These are phyloP conservation scores for Ceratorhiza oryzae-sativae DNA, from an alignment of 1,284 basidiomycete genomes.

Conservation along the genomic window DNA sequence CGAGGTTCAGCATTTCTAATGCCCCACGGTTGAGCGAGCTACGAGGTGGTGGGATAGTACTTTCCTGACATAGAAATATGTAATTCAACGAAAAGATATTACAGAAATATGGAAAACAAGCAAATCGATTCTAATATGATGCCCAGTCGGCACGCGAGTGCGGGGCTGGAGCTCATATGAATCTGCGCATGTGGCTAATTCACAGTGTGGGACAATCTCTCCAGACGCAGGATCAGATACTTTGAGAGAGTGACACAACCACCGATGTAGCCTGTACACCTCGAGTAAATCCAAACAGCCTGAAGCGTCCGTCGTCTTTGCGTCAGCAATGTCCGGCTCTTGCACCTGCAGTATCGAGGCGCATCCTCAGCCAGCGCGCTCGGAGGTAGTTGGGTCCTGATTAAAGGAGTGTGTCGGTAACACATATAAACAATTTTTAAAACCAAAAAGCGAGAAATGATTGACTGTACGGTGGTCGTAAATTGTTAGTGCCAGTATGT, in stretches of 20 bases:
- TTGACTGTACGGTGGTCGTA: too few relatives aligned
- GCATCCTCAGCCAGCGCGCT: too few relatives aligned
- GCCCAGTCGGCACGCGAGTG: neutral
- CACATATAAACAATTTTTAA: too few relatives aligned
- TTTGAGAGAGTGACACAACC: too few relatives aligned
- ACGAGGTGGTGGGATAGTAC: neutral
- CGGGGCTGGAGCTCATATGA: too few relatives aligned
- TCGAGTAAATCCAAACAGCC: neutral
- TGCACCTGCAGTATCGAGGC: neutral
- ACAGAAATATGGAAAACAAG: neutral
- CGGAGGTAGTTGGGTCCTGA: too few relatives aligned
- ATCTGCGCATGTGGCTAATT: too few relatives aligned
- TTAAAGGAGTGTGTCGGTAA: too few relatives aligned
- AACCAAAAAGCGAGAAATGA: too few relatives aligned
- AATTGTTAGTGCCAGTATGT: too few relatives aligned
- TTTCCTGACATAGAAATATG: neutral
- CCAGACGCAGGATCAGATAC: too few relatives aligned
- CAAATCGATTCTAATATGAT: neutral
- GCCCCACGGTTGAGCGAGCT: neutral
- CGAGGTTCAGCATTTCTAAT: slow-evolving; percentile 1
- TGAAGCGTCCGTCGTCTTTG: neutral
- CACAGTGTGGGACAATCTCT: too few relatives aligned
- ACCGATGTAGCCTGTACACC: neutral
- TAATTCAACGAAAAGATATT: neutral
- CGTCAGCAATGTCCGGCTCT: neutral